phyloP scores from a whole-genome alignment of 2,329 filamentous ascomycete species.

The Incumbomyces delicatus region DNA sequence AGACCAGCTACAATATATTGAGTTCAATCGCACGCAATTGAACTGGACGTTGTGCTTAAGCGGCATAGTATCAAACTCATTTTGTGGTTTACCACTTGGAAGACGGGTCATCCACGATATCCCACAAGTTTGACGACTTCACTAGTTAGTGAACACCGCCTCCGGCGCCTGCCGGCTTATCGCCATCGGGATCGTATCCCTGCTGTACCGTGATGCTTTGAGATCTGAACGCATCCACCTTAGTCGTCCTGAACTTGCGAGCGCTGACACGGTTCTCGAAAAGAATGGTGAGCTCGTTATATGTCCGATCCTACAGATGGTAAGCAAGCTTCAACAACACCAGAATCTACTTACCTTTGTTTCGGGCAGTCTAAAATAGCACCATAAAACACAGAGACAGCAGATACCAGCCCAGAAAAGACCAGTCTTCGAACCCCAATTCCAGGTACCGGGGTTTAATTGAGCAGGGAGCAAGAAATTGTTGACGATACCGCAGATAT shows the following conservation, averaged over 20 bases:
- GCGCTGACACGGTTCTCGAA: conserved; percentile 4
- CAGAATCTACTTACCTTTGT: background rate
- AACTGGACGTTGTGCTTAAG: no score
- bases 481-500: conserved; percentile 28
- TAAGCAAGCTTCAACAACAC: no score
- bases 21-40: no score
- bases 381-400: conserved; percentile 21
- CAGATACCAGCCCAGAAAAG: conserved; percentile 27
- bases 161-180: background rate
- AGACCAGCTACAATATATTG: no score
- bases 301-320: no score
- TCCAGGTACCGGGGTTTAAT: conserved; percentile 10
- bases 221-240: conserved; percentile 4
- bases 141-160: background rate
- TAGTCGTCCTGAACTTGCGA: conserved; percentile 7
- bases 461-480: conserved; percentile 11
- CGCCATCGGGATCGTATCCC: background rate
- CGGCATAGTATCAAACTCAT: no score
- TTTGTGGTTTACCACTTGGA: no score
- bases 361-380: conserved; percentile 23
- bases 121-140: no score
- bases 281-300: no score
- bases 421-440: conserved; percentile 24
- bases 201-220: background rate
- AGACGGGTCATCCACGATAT: no score